These are phyloP conservation scores for Saccharomycopsis malanga DNA, from an alignment of 805 yeast genomes.

Conservation along the genomic window DNA sequence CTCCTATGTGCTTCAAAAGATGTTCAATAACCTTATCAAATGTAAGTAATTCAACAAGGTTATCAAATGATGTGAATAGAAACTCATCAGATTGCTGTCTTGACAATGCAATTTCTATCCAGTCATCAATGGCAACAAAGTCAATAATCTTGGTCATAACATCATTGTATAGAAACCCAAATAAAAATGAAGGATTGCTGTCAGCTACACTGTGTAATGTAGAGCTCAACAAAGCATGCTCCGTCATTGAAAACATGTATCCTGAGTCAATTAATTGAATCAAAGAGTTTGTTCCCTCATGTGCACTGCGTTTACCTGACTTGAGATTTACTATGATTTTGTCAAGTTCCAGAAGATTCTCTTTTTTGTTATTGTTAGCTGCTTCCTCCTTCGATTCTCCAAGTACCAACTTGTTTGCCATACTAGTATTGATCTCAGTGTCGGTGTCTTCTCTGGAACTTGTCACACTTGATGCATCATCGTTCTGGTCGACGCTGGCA, in stretches of 20 bases:
- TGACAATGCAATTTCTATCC: constrained; percentile 5
- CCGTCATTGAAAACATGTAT: constrained; percentile 5
- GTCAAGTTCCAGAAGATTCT: not conserved
- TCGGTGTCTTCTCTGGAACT: constrained; percentile 19
- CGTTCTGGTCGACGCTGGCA: not conserved
- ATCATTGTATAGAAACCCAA: not conserved
- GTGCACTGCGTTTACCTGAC: not conserved
- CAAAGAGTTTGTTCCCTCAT: not conserved
- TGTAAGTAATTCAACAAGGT: constrained; percentile 12
- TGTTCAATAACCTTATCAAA: constrained; percentile 11
- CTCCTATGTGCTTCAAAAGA: not conserved
- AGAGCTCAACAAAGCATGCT: constrained; percentile 3
- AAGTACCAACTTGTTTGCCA: constrained; percentile 14
- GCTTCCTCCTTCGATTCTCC: constrained; percentile 4
- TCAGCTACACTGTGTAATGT: not conserved
- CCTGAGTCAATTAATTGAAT: constrained; percentile 3
- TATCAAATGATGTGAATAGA: not conserved
- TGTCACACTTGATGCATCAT: not conserved
- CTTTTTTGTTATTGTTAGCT: not conserved
- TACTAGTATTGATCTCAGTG: constrained; percentile 17
- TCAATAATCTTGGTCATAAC: constrained; percentile 8
- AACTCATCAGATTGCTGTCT: not conserved
- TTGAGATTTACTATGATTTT: not conserved
- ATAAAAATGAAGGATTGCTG: not conserved
- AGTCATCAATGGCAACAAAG: constrained; percentile 9